Base-by-base conservation (phyloP, 139 green algal genomes). In the Chlorella sp. region DNA sequence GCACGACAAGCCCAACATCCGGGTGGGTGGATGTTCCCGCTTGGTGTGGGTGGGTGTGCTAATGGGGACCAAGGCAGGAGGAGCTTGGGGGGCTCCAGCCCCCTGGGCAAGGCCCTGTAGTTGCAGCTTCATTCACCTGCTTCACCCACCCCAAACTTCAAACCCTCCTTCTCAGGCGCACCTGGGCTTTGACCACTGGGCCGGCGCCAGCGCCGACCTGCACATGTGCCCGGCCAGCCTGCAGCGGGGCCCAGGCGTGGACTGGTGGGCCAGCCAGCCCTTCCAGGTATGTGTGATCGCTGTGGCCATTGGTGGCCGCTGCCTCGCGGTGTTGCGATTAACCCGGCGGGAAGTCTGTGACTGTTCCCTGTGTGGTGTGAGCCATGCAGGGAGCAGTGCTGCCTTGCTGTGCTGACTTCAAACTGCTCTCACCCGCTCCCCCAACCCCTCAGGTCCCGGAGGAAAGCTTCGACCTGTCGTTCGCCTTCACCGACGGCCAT, bases 401-500 rank as follows among this genome's bases (percentile, higher is more conserved):
- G n/a, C n/a, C n/a, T n/a, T n/a, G n/a, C n/a, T n/a, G n/a, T n/a
- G n/a, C n/a, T n/a, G n/a, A n/a, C 30, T 65, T 30, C 4, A 3
- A 8, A 30, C 9, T n/a, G 3, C 9, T 8, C 16, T 65, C 58
- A n/a, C 60, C 60, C 28, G 13, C 60, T 16, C 6, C 13, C 19
- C 19, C 5, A n/a, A 36, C 60, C 30, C 11, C 73, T 32, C 80
- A 82, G 13, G 77, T 89, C 1, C 84, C 87, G 3, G 46, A 75
- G 36, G 62, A 79, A 30, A 84, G 87, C 14, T 73, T 76, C 22
- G 87, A 91, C 40, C 32, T 92, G 48, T 65, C 84, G 38, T 87
- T 92, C 38, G 85, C 72, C 19, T 81, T 92, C 56, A 87, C 84
- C 20, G 73, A 91, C 41, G 68, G 76, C 24, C 36, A 86, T n/a